Percentiles rank a stretch among this genome's conserved stretches.
phyloP scores from a whole-genome alignment of 75 land plant genomes.

The Chamaecyparis obtusa region DNA sequence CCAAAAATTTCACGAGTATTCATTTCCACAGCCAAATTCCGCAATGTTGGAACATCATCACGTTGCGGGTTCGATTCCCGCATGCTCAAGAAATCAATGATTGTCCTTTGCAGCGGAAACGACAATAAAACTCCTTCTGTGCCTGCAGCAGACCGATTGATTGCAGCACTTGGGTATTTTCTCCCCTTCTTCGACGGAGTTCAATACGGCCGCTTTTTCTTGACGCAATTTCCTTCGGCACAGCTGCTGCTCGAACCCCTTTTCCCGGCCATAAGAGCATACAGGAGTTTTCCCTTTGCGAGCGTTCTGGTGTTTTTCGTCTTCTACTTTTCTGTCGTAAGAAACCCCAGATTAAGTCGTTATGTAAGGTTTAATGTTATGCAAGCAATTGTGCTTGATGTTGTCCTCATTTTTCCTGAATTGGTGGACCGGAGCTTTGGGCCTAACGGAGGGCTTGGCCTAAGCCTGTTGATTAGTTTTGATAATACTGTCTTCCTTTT shows the following conservation, averaged over 20 bases:
- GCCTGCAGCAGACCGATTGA: slow-evolving; percentile 54
- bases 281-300: slow-evolving; percentile 62
- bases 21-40: neutral
- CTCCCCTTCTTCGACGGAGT: slow-evolving; percentile 86
- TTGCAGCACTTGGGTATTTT: slow-evolving; percentile 69
- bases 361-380: slow-evolving; percentile 84
- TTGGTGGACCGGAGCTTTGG: slow-evolving; percentile 59
- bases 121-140: slow-evolving; percentile 8
- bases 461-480: slow-evolving; percentile 56
- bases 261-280: slow-evolving; percentile 52
- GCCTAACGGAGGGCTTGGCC: slow-evolving; percentile 54
- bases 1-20: neutral
- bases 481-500: slow-evolving; percentile 80
- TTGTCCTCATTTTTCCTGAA: slow-evolving; percentile 71
- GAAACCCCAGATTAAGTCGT: slow-evolving; percentile 67
- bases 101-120: neutral
- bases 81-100: neutral
- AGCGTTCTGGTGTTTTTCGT: slow-evolving; percentile 58
- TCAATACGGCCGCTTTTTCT: slow-evolving; percentile 69
- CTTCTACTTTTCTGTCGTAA: slow-evolving; percentile 66
- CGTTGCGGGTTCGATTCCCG: neutral
- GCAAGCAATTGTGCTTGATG: slow-evolving; percentile 87
- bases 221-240: slow-evolving; percentile 55
- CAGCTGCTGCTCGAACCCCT: slow-evolving; percentile 51
- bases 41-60: neutral